These are phyloP conservation scores for Nakazawaea siamensis DNA, from an alignment of 805 yeast genomes.

Conservation along the genomic window DNA sequence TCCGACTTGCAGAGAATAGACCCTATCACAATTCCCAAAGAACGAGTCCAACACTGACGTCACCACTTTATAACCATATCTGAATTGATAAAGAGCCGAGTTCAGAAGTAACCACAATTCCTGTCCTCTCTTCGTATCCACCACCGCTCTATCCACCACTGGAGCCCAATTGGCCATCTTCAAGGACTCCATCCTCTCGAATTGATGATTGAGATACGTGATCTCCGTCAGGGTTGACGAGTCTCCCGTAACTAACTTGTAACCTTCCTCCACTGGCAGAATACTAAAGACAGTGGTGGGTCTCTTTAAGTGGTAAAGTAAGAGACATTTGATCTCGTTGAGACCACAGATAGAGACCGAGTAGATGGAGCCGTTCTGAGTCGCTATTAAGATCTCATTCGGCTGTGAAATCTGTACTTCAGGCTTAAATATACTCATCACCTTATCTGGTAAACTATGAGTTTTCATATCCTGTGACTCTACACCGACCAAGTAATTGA, in stretches of 20 bases:
- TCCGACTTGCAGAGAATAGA: neutral
- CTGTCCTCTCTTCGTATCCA: neutral
- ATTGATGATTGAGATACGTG: neutral
- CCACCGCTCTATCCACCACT: conserved; percentile 2
- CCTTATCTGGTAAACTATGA: neutral
- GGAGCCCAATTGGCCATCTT: conserved; percentile 7
- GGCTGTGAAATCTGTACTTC: neutral
- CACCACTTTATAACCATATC: conserved; percentile 1
- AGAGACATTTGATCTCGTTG: neutral
- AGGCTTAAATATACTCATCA: neutral
- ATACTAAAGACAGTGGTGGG: neutral
- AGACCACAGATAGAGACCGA: neutral
- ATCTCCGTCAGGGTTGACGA: neutral
- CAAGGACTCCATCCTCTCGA: neutral
- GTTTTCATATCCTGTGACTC: conserved; percentile 2
- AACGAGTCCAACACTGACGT: conserved; percentile 1
- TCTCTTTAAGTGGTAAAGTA: neutral
- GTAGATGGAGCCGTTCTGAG: conserved; percentile 1
- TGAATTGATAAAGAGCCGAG: conserved; percentile 4
- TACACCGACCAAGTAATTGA: conserved; percentile 7
- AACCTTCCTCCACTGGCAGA: neutral
- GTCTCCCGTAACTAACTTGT: conserved; percentile 1
- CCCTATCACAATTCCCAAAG: neutral
- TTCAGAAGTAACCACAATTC: conserved; percentile 7
- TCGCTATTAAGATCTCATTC: neutral